phyloP scores from a whole-genome alignment of 352 stramenopile genomes.

The Phytophthora aleatoria region DNA sequence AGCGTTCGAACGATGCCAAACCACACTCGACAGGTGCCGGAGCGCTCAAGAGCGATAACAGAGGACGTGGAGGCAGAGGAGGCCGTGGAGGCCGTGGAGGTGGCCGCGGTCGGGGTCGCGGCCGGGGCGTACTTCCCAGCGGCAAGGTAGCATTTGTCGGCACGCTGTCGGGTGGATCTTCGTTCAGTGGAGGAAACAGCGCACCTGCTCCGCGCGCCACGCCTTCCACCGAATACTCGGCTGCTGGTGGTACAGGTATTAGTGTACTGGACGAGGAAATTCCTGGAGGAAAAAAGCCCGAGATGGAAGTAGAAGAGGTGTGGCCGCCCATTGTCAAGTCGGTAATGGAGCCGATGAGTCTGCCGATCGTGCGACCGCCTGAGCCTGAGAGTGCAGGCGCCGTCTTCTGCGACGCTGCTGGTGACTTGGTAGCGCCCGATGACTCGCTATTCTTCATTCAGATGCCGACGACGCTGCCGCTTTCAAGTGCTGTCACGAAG shows the following conservation, averaged over 20 bases:
- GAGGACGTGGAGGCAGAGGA: conserved; percentile 48
- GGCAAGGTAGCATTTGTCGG: conserved; percentile 82
- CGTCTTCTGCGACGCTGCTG: conserved; percentile 68
- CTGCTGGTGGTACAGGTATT: conserved; percentile 81
- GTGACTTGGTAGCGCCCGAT: conserved; percentile 58
- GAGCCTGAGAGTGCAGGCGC: conserved; percentile 64
- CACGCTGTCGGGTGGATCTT: conserved; percentile 80
- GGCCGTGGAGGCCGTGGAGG: conserved; percentile 41
- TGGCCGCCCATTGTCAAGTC: conserved; percentile 84
- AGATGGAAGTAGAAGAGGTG: conserved; percentile 71
- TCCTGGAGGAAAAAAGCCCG: conserved; percentile 50
- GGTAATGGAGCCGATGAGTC: conserved; percentile 82
- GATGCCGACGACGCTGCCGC: conserved; percentile 80
- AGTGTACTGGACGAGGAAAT: conserved; percentile 80
- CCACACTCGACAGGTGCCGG: conserved; percentile 22
- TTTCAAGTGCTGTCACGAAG: conserved; percentile 53
- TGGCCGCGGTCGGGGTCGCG: conserved; percentile 53
- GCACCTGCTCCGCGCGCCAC: conserved; percentile 41
- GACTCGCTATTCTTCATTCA: conserved; percentile 86
- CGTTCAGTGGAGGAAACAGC: conserved; percentile 57
- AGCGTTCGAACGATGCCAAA: conserved; percentile 27
- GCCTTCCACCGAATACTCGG: conserved; percentile 44
- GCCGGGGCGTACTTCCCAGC: conserved; percentile 57
- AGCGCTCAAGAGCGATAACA: conserved; percentile 31
- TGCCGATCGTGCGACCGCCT: conserved; percentile 69